These are phyloP conservation scores for Trametes elegans DNA, from an alignment of 768 basidiomycete species.

Conservation along the genomic window DNA sequence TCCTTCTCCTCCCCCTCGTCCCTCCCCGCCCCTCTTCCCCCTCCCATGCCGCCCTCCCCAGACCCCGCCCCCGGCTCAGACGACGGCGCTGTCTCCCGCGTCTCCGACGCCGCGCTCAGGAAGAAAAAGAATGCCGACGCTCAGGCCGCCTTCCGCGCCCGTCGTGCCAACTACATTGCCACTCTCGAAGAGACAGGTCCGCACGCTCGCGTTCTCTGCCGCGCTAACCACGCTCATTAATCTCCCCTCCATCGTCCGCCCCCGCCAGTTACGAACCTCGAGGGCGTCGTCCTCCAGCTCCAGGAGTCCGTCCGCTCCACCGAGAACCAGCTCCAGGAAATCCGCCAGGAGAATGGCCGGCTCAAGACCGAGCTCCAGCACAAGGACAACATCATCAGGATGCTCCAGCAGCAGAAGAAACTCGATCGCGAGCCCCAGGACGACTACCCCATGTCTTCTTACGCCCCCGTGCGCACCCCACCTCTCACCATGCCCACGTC, in stretches of 20 bases:
- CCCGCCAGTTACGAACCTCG: constrained; percentile 65
- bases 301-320: constrained; percentile 78
- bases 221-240: constrained; percentile 13
- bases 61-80: constrained; percentile 37
- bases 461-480: constrained; percentile 23
- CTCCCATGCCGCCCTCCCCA: constrained; percentile 30
- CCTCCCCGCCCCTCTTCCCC: constrained; percentile 8
- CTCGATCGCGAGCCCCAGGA: constrained; percentile 38
- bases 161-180: constrained; percentile 83
- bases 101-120: constrained; percentile 68
- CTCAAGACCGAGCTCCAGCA: constrained; percentile 65
- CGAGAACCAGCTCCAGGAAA: constrained; percentile 55
- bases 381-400: constrained; percentile 72
- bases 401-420: constrained; percentile 56
- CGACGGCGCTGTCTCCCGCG: constrained; percentile 39
- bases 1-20: constrained; percentile 8
- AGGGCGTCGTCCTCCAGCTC: constrained; percentile 79
- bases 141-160: constrained; percentile 79
- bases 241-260: background rate
- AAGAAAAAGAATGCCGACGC: constrained; percentile 92
- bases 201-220: constrained; percentile 18
- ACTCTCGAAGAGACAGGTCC: constrained; percentile 78
- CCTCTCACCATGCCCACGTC: constrained; percentile 24
- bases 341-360: constrained; percentile 63
- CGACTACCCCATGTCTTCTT: constrained; percentile 30